Percentiles rank a stretch among this genome's conserved stretches.
These are phyloP conservation scores for Lactarius trivialis DNA, from an alignment of 768 basidiomycete genomes.

Conservation along the genomic window DNA sequence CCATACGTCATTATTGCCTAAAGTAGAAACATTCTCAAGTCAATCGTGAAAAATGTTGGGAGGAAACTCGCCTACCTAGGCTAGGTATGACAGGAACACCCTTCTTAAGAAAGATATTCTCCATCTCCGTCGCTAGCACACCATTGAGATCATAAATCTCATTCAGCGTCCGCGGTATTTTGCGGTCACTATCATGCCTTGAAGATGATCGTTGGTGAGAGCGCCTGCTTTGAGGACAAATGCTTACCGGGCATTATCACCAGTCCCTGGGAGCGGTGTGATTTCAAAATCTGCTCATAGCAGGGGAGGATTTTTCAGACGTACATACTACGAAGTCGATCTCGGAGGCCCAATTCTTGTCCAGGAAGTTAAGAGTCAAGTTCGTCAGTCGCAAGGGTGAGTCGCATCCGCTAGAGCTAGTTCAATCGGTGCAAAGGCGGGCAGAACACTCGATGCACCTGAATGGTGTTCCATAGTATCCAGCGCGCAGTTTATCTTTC, in stretches of 20 bases:
- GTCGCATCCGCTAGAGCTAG: conserved; percentile 59
- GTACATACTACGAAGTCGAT: conserved; percentile 88
- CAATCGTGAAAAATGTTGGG: conserved; percentile 3
- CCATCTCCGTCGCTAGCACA: conserved; percentile 60
- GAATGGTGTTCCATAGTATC: conserved; percentile 61
- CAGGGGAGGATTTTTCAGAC: conserved; percentile 24
- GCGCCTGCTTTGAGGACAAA: not conserved
- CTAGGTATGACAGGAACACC: conserved; percentile 78
- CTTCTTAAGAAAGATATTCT: conserved; percentile 56
- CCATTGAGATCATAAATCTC: conserved; percentile 79
- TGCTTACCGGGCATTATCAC: conserved; percentile 61
- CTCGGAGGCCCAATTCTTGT: conserved; percentile 71
- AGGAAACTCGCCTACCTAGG: conserved; percentile 60
- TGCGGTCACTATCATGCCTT: conserved; percentile 81
- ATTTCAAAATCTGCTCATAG: not conserved
- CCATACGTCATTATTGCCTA: conserved; percentile 91
- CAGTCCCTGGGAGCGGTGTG: conserved; percentile 52
- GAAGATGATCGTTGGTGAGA: conserved; percentile 13
- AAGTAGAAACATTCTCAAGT: conserved; percentile 4
- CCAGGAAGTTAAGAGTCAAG: conserved; percentile 72
- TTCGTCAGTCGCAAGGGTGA: conserved; percentile 75
- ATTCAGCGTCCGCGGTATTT: conserved; percentile 67
- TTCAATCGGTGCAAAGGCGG: not conserved
- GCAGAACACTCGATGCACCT: conserved; percentile 39
- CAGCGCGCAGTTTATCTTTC: conserved; percentile 46